phyloP scores from a whole-genome alignment of 768 basidiomycete genomes.

The Tylopilus felleus region DNA sequence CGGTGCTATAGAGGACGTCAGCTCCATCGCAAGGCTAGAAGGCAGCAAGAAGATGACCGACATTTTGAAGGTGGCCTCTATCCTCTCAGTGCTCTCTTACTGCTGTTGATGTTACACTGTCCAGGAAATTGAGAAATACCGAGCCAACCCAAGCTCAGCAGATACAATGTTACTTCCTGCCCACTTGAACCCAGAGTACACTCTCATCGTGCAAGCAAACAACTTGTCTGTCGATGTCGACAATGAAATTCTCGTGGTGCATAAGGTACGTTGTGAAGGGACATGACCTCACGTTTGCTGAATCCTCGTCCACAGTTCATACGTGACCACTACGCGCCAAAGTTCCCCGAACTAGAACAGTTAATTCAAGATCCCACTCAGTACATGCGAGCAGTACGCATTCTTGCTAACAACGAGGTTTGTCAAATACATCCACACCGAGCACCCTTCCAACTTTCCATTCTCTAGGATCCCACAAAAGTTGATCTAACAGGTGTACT shows the following conservation, averaged over 20 bases:
- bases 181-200: constrained; percentile 92
- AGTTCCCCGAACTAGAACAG: constrained; percentile 96
- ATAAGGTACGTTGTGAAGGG: constrained; percentile 60
- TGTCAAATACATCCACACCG: constrained; percentile 11
- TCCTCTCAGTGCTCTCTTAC: background rate
- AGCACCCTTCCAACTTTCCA: background rate
- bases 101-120: background rate
- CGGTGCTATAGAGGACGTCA: constrained; percentile 77
- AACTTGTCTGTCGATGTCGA: constrained; percentile 98
- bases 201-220: constrained; percentile 94
- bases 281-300: constrained; percentile 5
- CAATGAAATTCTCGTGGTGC: constrained; percentile 95
- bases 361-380: constrained; percentile 88
- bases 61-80: constrained; percentile 62
- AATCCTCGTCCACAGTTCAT: constrained; percentile 64
- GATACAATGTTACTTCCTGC: constrained; percentile 77
- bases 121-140: constrained; percentile 89
- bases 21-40: constrained; percentile 83
- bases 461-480: constrained; percentile 76
- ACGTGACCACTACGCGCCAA: constrained; percentile 91
- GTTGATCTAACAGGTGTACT: constrained; percentile 76
- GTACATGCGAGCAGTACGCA: constrained; percentile 89
- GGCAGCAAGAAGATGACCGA: constrained; percentile 87
- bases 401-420: constrained; percentile 80
- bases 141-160: constrained; percentile 70